Percentiles rank a stretch among this genome's conserved stretches.
Conservation (phyloP, 768 basidiomycete genomes). For the Calocera cornea region DNA sequence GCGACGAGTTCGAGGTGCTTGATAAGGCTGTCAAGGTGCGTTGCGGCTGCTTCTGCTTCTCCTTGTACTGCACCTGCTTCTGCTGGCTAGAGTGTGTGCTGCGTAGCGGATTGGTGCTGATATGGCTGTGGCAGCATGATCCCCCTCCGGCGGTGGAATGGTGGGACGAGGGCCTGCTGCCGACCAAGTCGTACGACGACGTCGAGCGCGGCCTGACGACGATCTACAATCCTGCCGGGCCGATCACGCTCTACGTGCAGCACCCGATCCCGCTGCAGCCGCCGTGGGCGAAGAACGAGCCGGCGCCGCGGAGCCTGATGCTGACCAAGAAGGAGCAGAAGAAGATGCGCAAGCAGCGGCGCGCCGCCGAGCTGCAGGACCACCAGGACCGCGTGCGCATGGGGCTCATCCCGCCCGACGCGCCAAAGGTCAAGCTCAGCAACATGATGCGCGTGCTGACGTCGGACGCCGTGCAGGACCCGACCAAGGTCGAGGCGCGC, state of each 20-base stretch:
- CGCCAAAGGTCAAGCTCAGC: slow-evolving; percentile 81
- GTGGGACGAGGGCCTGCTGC: slow-evolving; percentile 89
- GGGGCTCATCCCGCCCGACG: slow-evolving; percentile 88
- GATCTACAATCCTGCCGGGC: slow-evolving; percentile 52
- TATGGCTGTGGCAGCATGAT: slow-evolving; percentile 40
- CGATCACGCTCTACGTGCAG: slow-evolving; percentile 83
- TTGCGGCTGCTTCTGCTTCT: no score
- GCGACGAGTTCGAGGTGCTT: slow-evolving; percentile 79
- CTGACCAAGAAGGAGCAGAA: slow-evolving; percentile 95
- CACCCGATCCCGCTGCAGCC: slow-evolving; percentile 95
- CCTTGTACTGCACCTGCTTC: no score
- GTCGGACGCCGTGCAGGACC: slow-evolving; percentile 91
- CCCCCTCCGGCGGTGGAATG: slow-evolving; percentile 87
- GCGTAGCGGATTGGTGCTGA: background rate
- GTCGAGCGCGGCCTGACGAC: slow-evolving; percentile 40
- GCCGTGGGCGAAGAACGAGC: slow-evolving; percentile 71
- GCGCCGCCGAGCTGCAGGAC: slow-evolving; percentile 82
- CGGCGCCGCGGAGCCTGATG: slow-evolving; percentile 71
- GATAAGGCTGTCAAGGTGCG: slow-evolving; percentile 79
- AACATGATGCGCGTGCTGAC: slow-evolving; percentile 98
- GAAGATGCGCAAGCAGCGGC: slow-evolving; percentile 85
- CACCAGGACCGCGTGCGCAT: slow-evolving; percentile 89
- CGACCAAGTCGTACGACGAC: slow-evolving; percentile 68
- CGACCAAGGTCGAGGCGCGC: slow-evolving; percentile 91
- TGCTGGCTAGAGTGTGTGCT: background rate